phyloP scores from a whole-genome alignment of 2,329 filamentous ascomycete genomes.

The Fusarium goolgardi region DNA sequence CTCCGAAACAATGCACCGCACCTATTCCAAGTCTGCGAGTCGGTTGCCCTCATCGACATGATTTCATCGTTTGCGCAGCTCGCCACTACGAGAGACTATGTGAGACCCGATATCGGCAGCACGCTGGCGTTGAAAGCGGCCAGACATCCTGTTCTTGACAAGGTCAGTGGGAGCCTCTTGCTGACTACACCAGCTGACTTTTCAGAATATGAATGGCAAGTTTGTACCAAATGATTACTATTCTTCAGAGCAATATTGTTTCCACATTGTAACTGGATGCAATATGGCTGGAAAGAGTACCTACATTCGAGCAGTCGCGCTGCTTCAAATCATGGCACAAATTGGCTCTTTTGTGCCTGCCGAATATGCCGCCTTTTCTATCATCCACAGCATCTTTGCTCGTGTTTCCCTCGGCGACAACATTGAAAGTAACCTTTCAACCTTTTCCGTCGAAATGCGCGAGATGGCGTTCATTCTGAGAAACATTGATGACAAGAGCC shows the following conservation, averaged over 20 bases:
- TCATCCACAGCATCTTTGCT: conserved; percentile 87
- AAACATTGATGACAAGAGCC: conserved; percentile 80
- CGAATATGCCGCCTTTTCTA: conserved; percentile 81
- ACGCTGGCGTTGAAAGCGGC: conserved; percentile 79
- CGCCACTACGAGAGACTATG: conserved; percentile 69
- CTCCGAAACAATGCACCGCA: conserved; percentile 77
- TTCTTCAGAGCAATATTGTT: conserved; percentile 80
- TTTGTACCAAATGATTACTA: conserved; percentile 94
- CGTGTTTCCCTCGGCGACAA: conserved; percentile 87
- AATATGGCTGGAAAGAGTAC: conserved; percentile 99
- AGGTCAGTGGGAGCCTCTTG: conserved; percentile 52
- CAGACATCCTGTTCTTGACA: conserved; percentile 83
- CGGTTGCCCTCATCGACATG: conserved; percentile 89
- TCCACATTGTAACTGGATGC: conserved; percentile 93
- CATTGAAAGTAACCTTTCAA: conserved; percentile 91
- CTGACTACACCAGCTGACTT: neutral
- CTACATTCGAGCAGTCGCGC: conserved; percentile 86
- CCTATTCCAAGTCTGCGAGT: conserved; percentile 87
- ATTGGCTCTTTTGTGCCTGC: conserved; percentile 92
- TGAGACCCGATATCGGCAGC: conserved; percentile 74
- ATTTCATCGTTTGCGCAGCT: conserved; percentile 80
- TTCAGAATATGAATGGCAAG: conserved; percentile 68
- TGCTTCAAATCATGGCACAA: conserved; percentile 93
- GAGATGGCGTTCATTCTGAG: conserved; percentile 93
- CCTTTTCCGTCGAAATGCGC: conserved; percentile 94